Evolutionary conservation across 1,284 basidiomycete genomes (phyloP), one percentile per base, ranked within the genome.

Genomic region (Ceratobasidium sp.): DNA sequence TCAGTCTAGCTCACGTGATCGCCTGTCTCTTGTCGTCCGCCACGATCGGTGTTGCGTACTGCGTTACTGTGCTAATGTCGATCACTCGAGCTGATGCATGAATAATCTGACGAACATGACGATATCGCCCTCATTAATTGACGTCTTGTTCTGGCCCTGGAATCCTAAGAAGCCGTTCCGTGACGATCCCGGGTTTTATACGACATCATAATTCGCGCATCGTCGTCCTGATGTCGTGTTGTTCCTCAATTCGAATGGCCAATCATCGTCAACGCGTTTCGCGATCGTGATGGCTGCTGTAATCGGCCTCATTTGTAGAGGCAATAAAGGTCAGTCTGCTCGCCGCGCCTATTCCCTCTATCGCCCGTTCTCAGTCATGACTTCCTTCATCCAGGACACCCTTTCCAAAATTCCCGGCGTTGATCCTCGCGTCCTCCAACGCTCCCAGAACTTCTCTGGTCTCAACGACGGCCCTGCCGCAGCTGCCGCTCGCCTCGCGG

Each of bases 391-490:
- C 69, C 81, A 82, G 78, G 79, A 81, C 54, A 80, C 81, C 11
- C 81, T 83, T 35, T 78, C 79, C 45, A 80, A 81, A 56, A 79
- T 82, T 53, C 82, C 82, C 0, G 82, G 82, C 31, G 81, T 82
- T 47, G 82, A 82, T 53, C 82, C 82, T 58, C 80, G 82, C 17
- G 76, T 81, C 15, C 74, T 81, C 7, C 82, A 83, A 76, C 79
- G 81, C 75, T 76, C 80, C 4, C 81, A 82, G 68, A 79, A 81
- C 31, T 83, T 83, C 80, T 80, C 79, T 0, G 83, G 82, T 2
- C 64, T 82, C 65, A 83, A 83, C 77, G 82, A 83, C 26, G 83
- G 82, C 33, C 83, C 82, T 2, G 82, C 83, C 1, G 76, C 73
- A 33, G 81, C 80, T 23, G 83, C 83, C 4, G 78, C 82, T 8